phyloP scores from a whole-genome alignment of 73 alveolate species.

The Breviolum minutum region DNA sequence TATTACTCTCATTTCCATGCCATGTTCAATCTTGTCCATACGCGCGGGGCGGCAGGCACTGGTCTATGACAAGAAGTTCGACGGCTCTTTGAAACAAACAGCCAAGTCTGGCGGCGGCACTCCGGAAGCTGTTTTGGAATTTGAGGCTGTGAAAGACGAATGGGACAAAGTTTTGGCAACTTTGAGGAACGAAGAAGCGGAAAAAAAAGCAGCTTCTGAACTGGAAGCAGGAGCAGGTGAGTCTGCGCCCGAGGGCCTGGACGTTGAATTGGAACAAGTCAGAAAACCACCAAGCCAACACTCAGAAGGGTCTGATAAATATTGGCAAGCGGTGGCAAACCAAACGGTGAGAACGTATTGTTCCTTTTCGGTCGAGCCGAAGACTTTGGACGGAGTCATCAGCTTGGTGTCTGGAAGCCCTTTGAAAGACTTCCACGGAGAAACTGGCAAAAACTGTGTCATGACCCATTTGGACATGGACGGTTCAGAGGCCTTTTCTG shows the following conservation, averaged over 20 bases:
- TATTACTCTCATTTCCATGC: neutral
- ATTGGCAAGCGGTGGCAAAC: constrained; percentile 10
- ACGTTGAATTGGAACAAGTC: neutral
- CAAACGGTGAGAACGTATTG: neutral
- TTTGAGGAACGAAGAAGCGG: neutral
- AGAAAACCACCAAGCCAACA: neutral
- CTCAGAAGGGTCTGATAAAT: neutral
- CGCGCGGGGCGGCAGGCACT: neutral
- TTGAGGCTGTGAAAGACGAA: neutral
- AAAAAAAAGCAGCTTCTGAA: neutral
- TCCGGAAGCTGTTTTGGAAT: neutral
- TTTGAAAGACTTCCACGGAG: neutral
- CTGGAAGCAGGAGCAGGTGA: neutral
- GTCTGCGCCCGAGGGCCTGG: neutral
- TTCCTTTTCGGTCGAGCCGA: neutral
- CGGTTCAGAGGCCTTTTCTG: neutral
- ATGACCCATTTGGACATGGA: neutral
- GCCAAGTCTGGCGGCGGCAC: neutral
- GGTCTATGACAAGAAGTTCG: neutral
- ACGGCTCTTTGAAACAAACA: neutral
- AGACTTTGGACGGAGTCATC: neutral
- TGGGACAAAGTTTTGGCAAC: neutral
- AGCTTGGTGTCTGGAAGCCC: neutral
- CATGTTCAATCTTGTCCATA: neutral
- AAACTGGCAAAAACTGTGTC: neutral